These are phyloP conservation scores for Calonectria pseudoturangicola DNA, from an alignment of 2,329 filamentous ascomycete genomes.

Conservation along the genomic window DNA sequence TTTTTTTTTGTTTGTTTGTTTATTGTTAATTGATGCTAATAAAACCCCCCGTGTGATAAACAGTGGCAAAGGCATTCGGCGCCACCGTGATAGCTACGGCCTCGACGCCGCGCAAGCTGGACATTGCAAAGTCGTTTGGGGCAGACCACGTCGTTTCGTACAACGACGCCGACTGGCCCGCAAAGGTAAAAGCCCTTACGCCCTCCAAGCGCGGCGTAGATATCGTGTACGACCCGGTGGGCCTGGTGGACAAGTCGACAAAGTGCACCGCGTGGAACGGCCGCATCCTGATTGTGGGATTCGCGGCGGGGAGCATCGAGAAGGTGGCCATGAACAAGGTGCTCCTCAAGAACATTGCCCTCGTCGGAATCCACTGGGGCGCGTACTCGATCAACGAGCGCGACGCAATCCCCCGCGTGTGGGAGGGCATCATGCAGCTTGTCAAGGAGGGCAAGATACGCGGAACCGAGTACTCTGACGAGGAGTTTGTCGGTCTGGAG, in stretches of 20 bases:
- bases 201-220: slow-evolving; percentile 85
- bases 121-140: slow-evolving; percentile 86
- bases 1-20: background rate
- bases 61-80: slow-evolving; percentile 90
- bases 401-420: slow-evolving; percentile 82
- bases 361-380: slow-evolving; percentile 95
- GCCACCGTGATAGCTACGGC: slow-evolving; percentile 96
- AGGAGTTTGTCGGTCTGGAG: slow-evolving; percentile 88
- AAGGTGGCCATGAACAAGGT: slow-evolving; percentile 95
- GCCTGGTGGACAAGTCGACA: slow-evolving; percentile 88
- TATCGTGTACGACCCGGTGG: slow-evolving; percentile 96
- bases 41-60: background rate
- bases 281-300: slow-evolving; percentile 89
- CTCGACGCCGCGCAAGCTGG: slow-evolving; percentile 85
- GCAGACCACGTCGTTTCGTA: slow-evolving; percentile 92
- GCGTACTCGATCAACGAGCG: slow-evolving; percentile 85
- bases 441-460: slow-evolving; percentile 86
- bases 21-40: background rate
- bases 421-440: slow-evolving; percentile 87
- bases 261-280: slow-evolving; percentile 98
- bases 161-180: slow-evolving; percentile 76
- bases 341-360: slow-evolving; percentile 91
- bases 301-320: slow-evolving; percentile 85
- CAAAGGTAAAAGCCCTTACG: slow-evolving; percentile 84
- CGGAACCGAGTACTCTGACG: slow-evolving; percentile 88